phyloP scores from a whole-genome alignment of 1,139 yeast genomes.

The Diutina sp. region DNA sequence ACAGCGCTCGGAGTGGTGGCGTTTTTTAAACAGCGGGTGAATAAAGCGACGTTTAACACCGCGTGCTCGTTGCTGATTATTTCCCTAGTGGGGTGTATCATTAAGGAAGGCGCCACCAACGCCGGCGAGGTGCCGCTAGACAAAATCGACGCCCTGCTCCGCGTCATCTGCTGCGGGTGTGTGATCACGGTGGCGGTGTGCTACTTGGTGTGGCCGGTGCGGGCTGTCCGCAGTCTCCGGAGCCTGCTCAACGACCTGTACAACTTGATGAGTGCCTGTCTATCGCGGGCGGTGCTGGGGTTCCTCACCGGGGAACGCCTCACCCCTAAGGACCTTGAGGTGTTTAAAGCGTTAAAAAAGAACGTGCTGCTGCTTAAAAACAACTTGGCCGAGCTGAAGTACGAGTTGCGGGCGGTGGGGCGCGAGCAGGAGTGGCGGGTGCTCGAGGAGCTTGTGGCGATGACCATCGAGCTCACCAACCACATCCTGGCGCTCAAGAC shows the following conservation, averaged over 20 bases:
- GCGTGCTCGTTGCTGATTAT: constrained; percentile 74
- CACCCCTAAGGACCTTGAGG: constrained; percentile 21
- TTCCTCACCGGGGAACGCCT: constrained; percentile 42
- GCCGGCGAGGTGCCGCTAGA: constrained; percentile 46
- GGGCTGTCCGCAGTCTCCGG: constrained; percentile 38
- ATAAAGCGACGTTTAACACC: constrained; percentile 62
- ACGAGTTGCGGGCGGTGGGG: constrained; percentile 45
- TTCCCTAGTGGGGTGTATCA: constrained; percentile 55
- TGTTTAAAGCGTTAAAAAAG: constrained; percentile 24
- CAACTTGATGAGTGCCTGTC: constrained; percentile 37
- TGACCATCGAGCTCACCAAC: constrained; percentile 39
- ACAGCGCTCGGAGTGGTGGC: constrained; percentile 54
- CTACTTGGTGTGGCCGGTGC: constrained; percentile 49
- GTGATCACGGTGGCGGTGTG: constrained; percentile 45
- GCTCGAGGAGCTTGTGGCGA: constrained; percentile 33
- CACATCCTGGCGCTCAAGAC: constrained; percentile 58
- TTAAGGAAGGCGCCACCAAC: constrained; percentile 67
- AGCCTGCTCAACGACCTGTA: constrained; percentile 38
- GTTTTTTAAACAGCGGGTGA: constrained; percentile 54
- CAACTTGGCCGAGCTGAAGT: constrained; percentile 48
- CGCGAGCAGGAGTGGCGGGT: constrained; percentile 38
- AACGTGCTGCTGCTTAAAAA: constrained; percentile 27
- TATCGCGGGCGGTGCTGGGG: constrained; percentile 36
- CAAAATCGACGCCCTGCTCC: constrained; percentile 41
- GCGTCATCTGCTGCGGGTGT: constrained; percentile 54